Conservation (phyloP, 169 alveolate genomes). For the Eimeria falciformis region DNA sequence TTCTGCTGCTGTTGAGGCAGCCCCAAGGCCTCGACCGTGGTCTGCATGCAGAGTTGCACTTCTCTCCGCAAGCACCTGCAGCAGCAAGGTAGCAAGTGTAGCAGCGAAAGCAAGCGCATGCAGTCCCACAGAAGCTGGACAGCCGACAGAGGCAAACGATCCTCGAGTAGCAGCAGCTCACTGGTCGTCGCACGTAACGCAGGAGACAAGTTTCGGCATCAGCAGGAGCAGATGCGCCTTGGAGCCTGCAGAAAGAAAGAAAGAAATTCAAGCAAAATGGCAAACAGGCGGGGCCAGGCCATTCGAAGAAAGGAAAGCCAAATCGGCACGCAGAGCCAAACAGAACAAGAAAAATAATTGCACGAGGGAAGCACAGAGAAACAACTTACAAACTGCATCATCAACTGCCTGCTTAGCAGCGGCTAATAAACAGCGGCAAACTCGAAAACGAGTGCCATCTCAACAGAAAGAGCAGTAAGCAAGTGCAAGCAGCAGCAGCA, state of each 20-base stretch:
- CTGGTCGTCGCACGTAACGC: conserved; percentile 44
- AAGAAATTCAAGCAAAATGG: too few species aligned
- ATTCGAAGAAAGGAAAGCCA: too few species aligned
- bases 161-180: neutral
- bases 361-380: neutral
- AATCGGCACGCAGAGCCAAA: neutral
- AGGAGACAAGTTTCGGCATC: conserved; percentile 34
- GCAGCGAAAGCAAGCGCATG: neutral
- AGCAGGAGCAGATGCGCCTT: conserved; percentile 56
- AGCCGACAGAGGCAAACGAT: neutral
- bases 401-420: neutral
- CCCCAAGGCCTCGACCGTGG: conserved; percentile 40
- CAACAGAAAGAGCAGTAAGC: neutral
- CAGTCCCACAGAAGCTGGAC: neutral
- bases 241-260: conserved; percentile 11
- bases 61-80: conserved; percentile 36
- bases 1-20: conserved; percentile 52
- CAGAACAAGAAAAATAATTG: neutral
- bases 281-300: too few species aligned
- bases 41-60: conserved; percentile 64
- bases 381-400: neutral
- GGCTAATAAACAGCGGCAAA: neutral
- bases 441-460: neutral
- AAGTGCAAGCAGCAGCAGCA: conserved; percentile 14
- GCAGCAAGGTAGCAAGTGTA: conserved; percentile 13